Evolutionary conservation across 2,329 filamentous ascomycete species (phyloP).

Genomic region (Alternaria novae-zelandiae): DNA sequence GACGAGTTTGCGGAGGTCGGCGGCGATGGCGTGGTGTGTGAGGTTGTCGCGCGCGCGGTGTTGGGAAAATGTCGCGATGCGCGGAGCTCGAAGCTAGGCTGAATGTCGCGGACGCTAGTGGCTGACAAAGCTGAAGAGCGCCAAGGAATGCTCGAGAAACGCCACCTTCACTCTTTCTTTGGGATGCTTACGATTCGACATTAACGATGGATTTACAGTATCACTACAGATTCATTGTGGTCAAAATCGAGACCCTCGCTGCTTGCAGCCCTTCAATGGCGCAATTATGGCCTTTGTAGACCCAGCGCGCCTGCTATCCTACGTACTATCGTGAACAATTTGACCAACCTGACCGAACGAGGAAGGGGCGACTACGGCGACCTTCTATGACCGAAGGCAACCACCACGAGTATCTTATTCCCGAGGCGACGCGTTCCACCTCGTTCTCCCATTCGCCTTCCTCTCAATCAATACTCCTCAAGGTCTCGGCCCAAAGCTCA

Average conservation of each 20-base stretch:
- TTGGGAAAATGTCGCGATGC: slow-evolving; percentile 15
- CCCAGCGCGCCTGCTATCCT: neutral
- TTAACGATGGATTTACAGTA: neutral
- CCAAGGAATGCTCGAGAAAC: slow-evolving; percentile 15
- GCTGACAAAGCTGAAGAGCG: slow-evolving; percentile 13
- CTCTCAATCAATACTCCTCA: neutral
- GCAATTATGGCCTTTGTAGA: neutral
- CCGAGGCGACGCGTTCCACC: neutral
- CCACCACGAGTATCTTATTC: neutral
- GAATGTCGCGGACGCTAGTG: slow-evolving; percentile 3
- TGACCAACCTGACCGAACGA: neutral
- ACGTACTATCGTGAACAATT: neutral
- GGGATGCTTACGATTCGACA: neutral
- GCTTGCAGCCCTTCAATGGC: neutral
- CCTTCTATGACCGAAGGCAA: neutral
- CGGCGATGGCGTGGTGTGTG: slow-evolving; percentile 2
- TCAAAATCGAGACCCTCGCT: neutral
- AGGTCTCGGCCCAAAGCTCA: neutral
- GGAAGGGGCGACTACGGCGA: neutral
- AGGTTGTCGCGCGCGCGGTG: slow-evolving; percentile 9
- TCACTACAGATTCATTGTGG: neutral
- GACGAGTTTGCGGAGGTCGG: neutral
- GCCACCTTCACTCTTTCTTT: neutral
- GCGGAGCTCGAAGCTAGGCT: slow-evolving; percentile 8
- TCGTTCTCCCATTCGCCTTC: neutral